These are phyloP conservation scores for Saitozyma podzolica DNA, from an alignment of 768 basidiomycete genomes.

Conservation along the genomic window DNA sequence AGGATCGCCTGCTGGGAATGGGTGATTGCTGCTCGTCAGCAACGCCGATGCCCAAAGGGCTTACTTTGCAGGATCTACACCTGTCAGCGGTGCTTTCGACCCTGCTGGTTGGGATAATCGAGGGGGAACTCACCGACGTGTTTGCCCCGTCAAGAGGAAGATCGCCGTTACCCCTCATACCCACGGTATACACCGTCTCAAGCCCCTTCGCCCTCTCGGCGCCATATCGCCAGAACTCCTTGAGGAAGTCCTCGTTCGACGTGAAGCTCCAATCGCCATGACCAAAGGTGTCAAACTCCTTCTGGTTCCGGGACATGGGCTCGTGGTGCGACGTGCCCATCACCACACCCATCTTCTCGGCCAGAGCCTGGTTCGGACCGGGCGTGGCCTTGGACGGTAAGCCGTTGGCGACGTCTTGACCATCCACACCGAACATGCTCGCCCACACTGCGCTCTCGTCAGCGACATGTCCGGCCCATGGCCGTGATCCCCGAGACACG, in stretches of 20 bases:
- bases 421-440: slow-evolving; percentile 24
- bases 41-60: slow-evolving; percentile 25
- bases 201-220: slow-evolving; percentile 62
- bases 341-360: slow-evolving; percentile 66
- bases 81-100: not conserved
- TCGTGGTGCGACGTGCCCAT: slow-evolving; percentile 75
- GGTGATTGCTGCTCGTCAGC: slow-evolving; percentile 55
- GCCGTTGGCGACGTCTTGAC: slow-evolving; percentile 2
- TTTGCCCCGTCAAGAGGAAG: slow-evolving; percentile 42
- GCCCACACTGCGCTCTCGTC: slow-evolving; percentile 13
- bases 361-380: slow-evolving; percentile 62
- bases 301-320: slow-evolving; percentile 71
- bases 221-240: slow-evolving; percentile 60
- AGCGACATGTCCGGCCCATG: not conserved
- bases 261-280: slow-evolving; percentile 51
- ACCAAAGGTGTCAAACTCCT: slow-evolving; percentile 63
- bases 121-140: slow-evolving; percentile 1
- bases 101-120: not conserved
- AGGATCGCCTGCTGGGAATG: slow-evolving; percentile 66
- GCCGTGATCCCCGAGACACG: not conserved
- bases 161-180: slow-evolving; percentile 65
- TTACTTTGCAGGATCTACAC: slow-evolving; percentile 30
- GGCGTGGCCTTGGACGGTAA: slow-evolving; percentile 53
- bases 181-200: slow-evolving; percentile 65
- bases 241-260: slow-evolving; percentile 53